A percentile compares a stretch with the other conserved stretches of the same genome.
phyloP scores from a whole-genome alignment of 2,329 filamentous ascomycete species.

The Pseudogymnoascus pannorum region DNA sequence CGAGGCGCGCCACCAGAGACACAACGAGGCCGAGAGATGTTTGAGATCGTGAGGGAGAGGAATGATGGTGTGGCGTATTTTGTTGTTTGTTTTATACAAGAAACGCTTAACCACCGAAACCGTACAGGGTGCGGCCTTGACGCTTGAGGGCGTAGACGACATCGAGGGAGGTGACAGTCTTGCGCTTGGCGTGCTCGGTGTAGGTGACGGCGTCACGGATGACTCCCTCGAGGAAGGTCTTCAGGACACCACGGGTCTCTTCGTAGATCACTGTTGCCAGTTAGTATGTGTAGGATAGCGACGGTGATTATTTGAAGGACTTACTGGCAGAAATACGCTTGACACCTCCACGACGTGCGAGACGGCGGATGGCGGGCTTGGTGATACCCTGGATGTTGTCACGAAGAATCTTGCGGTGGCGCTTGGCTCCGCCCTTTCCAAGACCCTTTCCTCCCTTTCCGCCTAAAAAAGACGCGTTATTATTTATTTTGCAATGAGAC shows the following conservation, averaged over 20 bases:
- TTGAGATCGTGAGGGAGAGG: conserved; percentile 13
- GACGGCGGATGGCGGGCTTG: conserved; percentile 97
- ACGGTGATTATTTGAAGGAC: conserved; percentile 11
- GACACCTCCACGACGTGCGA: conserved; percentile 97
- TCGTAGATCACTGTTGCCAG: conserved; percentile 63
- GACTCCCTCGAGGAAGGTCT: conserved; percentile 77
- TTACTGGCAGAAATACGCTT: conserved; percentile 98
- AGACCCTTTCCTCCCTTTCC: conserved; percentile 97
- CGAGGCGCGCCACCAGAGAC: not conserved
- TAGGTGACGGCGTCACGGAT: conserved; percentile 75
- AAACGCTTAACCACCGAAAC: conserved; percentile 54
- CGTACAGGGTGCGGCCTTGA: conserved; percentile 60
- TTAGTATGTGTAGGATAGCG: conserved; percentile 12
- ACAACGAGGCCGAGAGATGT: not conserved
- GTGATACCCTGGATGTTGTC: conserved; percentile 99
- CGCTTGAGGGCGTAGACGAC: conserved; percentile 58
- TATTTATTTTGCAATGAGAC: conserved; percentile 20
- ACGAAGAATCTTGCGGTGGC: conserved; percentile 97
- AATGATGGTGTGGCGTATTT: conserved; percentile 15
- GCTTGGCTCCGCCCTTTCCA: conserved; percentile 97
- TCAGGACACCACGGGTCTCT: conserved; percentile 74
- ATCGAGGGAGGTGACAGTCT: conserved; percentile 60
- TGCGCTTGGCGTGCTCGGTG: conserved; percentile 77
- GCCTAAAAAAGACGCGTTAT: conserved; percentile 52
- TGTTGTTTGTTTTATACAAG: not conserved